Evolutionary conservation across 2,329 filamentous ascomycete genomes (phyloP), one percentile per base, ranked within the genome.

Genomic region (Corinectria fuckeliana): DNA sequence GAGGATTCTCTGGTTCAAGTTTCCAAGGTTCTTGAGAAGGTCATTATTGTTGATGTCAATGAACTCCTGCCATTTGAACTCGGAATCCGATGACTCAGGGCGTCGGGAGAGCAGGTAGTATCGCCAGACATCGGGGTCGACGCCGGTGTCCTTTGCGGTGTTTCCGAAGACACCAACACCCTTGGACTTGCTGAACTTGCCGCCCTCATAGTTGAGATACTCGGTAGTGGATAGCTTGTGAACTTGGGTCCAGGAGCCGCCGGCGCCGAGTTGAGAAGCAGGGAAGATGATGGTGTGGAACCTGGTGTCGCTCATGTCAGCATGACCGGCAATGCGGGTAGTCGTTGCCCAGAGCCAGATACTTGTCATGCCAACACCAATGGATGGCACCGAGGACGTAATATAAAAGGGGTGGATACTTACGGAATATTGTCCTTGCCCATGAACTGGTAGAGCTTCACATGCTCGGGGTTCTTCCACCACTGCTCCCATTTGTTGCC

Each of bases 381-480:
- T 38, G n/a, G n/a, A 14, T 45, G n/a, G n/a, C 7, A 18, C 11
- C 8, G 23, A 11, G 23, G 23, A 13, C 10, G n/a, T 6, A 18
- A 20, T 13, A 58, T 60, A 52, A 62, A 59, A n/a, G n/a, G 82
- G 94, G 10, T 16, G n/a, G 6, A 95, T 6, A 70, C 68, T 64
- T 58, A 70, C 68, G 88, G 88, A 14, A 92, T 75, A 28, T 78
- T 78, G 69, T 81, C 76, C 72, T 97, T 97, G 78, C 93, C 93
- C 87, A 97, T 91, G 82, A 97, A 96, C 79, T 97, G 93, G 76
- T 95, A 97, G 11, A 97, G 85, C 72, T 90, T 86, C 47, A 97
- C 93, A 30, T 96, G 84, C 42, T 96, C 89, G 0, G 92, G 92
- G 75, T 96, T 90, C 72, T 90, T 88, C 93, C 93, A 97, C 93